Conservation (phyloP, 1,139 yeast species). For the Blastobotrys raffinosifermentans region DNA sequence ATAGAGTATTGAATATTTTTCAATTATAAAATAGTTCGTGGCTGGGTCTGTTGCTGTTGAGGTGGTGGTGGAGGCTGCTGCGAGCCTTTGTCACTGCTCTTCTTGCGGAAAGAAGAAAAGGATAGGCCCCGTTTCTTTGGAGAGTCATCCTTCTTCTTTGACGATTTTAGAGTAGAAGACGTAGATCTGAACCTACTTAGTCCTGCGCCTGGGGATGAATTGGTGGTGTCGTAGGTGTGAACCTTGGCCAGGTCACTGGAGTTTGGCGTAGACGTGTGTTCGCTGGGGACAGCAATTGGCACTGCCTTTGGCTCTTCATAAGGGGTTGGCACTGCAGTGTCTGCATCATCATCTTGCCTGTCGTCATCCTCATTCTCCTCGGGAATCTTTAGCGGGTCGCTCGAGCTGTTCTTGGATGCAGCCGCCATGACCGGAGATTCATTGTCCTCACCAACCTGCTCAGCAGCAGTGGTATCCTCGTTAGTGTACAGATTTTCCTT, state of each 20-base stretch:
- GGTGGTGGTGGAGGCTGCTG: too few species aligned
- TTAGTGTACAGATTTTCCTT: slow-evolving; percentile 25
- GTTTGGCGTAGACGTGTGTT: background rate
- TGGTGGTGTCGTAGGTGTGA: background rate
- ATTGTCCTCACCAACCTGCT: background rate
- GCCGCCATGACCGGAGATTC: background rate
- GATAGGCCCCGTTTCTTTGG: slow-evolving; percentile 19
- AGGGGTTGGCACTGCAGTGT: background rate
- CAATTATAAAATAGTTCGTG: background rate
- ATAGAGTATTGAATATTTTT: background rate
- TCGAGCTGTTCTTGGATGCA: background rate
- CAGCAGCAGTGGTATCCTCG: slow-evolving; percentile 9
- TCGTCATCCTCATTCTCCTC: slow-evolving; percentile 10
- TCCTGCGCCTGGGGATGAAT: slow-evolving; percentile 2
- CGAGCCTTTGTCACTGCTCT: background rate
- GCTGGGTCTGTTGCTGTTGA: too few species aligned
- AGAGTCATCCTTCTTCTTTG: slow-evolving; percentile 5
- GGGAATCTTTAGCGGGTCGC: slow-evolving; percentile 7
- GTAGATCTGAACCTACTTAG: slow-evolving; percentile 5
- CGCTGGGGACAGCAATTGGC: background rate
- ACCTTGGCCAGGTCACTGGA: background rate
- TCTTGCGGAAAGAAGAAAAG: slow-evolving; percentile 16
- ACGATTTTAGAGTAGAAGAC: slow-evolving; percentile 5
- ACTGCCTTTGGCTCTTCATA: background rate
- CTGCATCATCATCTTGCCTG: slow-evolving; percentile 5